These are phyloP conservation scores for Termitomyces sp. DNA, from an alignment of 768 basidiomycete species.

Conservation along the genomic window DNA sequence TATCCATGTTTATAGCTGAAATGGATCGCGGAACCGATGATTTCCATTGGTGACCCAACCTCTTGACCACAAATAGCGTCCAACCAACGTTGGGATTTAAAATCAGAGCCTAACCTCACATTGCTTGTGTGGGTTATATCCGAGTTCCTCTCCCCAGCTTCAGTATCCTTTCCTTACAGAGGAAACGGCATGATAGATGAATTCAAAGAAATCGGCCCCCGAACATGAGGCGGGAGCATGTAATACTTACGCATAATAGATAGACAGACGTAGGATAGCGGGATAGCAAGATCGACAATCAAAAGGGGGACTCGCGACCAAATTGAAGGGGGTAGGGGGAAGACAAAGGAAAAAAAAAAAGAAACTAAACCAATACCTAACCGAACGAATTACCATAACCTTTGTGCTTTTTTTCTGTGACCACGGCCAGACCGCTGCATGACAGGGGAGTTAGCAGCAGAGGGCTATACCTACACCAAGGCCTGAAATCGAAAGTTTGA, in stretches of 20 bases:
- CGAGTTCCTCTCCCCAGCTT: no score
- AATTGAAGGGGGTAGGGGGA: neutral
- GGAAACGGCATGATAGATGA: neutral
- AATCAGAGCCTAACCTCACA: no score
- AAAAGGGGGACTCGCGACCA: neutral
- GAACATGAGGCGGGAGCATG: constrained; percentile 15
- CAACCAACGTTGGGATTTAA: no score
- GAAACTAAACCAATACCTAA: constrained; percentile 11
- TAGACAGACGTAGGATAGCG: constrained; percentile 1
- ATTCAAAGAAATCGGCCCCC: constrained; percentile 8
- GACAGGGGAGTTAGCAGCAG: constrained; percentile 6
- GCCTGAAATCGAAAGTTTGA: neutral
- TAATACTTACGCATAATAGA: constrained; percentile 18
- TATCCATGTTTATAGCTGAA: no score
- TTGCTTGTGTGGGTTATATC: no score
- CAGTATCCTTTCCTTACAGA: no score
- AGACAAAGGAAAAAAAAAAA: neutral
- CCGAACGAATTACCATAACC: constrained; percentile 3
- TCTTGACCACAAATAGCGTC: no score
- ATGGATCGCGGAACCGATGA: no score
- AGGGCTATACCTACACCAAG: constrained; percentile 13
- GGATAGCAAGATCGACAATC: constrained; percentile 4
- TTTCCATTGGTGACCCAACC: no score
- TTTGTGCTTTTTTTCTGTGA: neutral
- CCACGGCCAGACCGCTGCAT: neutral